Base-by-base conservation (phyloP, 352 stramenopile species). In the Bremia lactucae region DNA sequence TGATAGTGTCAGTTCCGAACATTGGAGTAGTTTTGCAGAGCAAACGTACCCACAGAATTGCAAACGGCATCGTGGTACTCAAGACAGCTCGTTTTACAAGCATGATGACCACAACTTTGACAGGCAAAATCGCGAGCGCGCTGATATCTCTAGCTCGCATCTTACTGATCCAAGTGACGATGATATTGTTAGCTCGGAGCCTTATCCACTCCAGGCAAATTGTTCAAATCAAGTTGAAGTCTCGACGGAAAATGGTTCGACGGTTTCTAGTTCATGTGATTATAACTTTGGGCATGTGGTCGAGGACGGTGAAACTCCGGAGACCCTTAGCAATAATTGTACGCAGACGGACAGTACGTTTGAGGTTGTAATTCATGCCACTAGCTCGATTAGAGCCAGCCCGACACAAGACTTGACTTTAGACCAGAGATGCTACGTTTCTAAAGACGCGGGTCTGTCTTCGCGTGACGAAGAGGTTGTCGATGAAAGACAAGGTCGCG, bases 1-100 rank as follows among this genome's bases (percentile, higher is more conserved):
- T 51, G 43, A 55, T 36, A 65, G 59, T 50, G 29, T 49, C 6
- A 52, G 39, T 15, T 54, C 45, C 3, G 35, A 52, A 16, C 42
- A 46, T 11, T 61, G 49, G 55, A 40, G 14, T 21, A 67, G 39
- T 45, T 29, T 25, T 53, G 14, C n/a, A n/a, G n/a, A n/a, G n/a
- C n/a, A n/a, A n/a, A n/a, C n/a, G n/a, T n/a, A n/a, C n/a, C n/a
- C n/a, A n/a, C n/a, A n/a, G n/a, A n/a, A n/a, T n/a, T n/a, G n/a
- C n/a, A n/a, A n/a, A n/a, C n/a, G n/a, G n/a, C n/a, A n/a, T n/a
- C n/a, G n/a, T n/a, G n/a, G n/a, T n/a, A n/a, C n/a, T n/a, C n/a
- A n/a, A n/a, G n/a, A n/a, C n/a, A n/a, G n/a, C n/a, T n/a, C n/a
- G n/a, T n/a, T n/a, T n/a, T n/a, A n/a, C n/a, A n/a, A n/a, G n/a